Conservation (phyloP, 2,329 filamentous ascomycete genomes). For the Didymellaceae sp. region DNA sequence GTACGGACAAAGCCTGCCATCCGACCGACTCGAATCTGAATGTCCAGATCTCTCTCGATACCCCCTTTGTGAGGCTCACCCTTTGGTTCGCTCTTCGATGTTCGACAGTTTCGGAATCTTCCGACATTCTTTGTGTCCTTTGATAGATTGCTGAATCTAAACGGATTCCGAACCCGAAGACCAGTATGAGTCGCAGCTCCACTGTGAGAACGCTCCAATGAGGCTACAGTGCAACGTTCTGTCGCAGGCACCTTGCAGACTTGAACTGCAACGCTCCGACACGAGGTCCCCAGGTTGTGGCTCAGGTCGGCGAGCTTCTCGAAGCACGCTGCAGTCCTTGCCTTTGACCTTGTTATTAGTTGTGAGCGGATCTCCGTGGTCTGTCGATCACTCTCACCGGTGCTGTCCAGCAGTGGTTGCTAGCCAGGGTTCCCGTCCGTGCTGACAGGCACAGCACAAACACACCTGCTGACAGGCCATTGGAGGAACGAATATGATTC, state of each 20-base stretch:
- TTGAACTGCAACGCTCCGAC: slow-evolving; percentile 18
- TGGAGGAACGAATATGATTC: slow-evolving; percentile 13
- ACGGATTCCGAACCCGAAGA: neutral
- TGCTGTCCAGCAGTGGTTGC: neutral
- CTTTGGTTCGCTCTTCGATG: neutral
- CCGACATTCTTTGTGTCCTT: neutral
- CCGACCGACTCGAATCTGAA: slow-evolving; percentile 10
- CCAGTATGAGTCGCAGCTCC: neutral
- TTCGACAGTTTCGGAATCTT: neutral
- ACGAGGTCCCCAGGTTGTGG: slow-evolving; percentile 25
- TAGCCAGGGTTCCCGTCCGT: neutral
- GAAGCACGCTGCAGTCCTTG: slow-evolving; percentile 13
- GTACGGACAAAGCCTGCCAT: slow-evolving; percentile 11
- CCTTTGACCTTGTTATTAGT: slow-evolving; percentile 1
- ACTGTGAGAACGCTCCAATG: neutral
- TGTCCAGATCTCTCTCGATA: neutral
- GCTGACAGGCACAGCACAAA: neutral
- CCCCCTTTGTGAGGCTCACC: slow-evolving; percentile 1
- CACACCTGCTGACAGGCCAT: slow-evolving; percentile 5
- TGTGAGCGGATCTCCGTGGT: neutral
- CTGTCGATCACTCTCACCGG: slow-evolving; percentile 5
- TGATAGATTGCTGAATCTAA: neutral
- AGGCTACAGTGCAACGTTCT: slow-evolving; percentile 17
- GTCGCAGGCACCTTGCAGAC: slow-evolving; percentile 15
- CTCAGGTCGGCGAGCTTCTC: slow-evolving; percentile 36